Evolutionary conservation across 164 flowering plant genomes (phyloP).

Genomic region (Litsea cubeba): DNA sequence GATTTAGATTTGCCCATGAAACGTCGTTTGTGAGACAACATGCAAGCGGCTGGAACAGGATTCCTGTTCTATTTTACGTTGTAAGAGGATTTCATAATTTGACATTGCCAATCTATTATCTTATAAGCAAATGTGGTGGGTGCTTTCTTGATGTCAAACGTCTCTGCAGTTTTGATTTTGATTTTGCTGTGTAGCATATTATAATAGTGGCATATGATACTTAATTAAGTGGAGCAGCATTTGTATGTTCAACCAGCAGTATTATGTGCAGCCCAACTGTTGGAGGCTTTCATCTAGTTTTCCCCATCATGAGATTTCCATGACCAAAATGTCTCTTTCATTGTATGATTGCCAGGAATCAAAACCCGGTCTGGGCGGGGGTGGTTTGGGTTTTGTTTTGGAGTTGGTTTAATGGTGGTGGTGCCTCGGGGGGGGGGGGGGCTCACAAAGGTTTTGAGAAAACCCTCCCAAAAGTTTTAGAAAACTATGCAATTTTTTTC

Average conservation of each 20-base stretch:
- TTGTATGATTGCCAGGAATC: too few species aligned
- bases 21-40: slow-evolving; percentile 93
- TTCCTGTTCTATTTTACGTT: slow-evolving; percentile 58
- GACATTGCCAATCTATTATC: neutral
- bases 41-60: slow-evolving; percentile 64
- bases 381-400: too few species aligned
- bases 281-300: neutral
- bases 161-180: neutral
- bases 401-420: too few species aligned
- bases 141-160: neutral
- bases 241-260: neutral
- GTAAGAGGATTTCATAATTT: slow-evolving; percentile 40
- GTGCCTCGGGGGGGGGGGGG: too few species aligned
- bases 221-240: neutral
- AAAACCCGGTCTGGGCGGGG: too few species aligned
- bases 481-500: too few species aligned
- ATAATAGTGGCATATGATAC: neutral
- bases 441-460: too few species aligned
- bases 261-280: neutral
- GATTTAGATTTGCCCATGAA: slow-evolving; percentile 92
- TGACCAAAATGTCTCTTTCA: too few species aligned
- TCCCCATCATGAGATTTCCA: neutral
- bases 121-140: neutral
- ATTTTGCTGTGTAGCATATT: too few species aligned
- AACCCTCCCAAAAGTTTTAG: too few species aligned